Evolutionary conservation across 2,329 filamentous ascomycete genomes (phyloP), one percentile per base, ranked within the genome.

Genomic region (Trichoderma koningiopsis): DNA sequence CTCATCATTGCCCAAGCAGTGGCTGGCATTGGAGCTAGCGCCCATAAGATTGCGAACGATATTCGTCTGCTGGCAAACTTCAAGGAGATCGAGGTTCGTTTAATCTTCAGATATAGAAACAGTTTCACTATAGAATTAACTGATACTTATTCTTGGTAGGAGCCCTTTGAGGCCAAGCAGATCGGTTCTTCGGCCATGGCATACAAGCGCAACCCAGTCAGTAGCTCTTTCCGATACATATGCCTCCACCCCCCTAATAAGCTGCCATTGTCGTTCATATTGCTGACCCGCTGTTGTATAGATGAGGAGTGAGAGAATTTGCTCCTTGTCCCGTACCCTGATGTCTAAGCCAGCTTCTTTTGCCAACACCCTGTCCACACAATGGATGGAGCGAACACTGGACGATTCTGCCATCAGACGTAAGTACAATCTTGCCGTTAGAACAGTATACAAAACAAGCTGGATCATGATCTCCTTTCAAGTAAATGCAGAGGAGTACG

Each of bases 1-100:
- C 84, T 92, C 49, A 85, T 89, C 67, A 85, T 97, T 16, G 87
- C 90, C 74, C 94, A 96, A 76, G 92, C 92, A 6, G 83, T 97
- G 24, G 85, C 87, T 35, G 92, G 89, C 1, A 89, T 97, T 59
- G 94, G 92, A 35, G 87, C 92, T n/a, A 93, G 92, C 0, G 92
- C 88, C 0, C 76, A 77, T 76, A 87, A 90, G 70, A 95, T 96
- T 70, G 87, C 88, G 43, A 85, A 86, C 60, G 92, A 95, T 75
- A 91, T 96, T 72, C 85, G 92, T 57, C 90, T 92, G 76, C 83
- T 95, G 55, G 91, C 91, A 4, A 84, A 87, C 74, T 86, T 89
- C 81, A 96, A 97, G 84, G 93, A 97, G 79, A 84, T 96, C 66
- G 94, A 96, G 76, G 92, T 40, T 40, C 19, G 37, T 40, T 40